Percentiles rank a stretch among this genome's conserved stretches.
phyloP scores from a whole-genome alignment of 176 grass and related monocot species.

The Bromus sterilis region DNA sequence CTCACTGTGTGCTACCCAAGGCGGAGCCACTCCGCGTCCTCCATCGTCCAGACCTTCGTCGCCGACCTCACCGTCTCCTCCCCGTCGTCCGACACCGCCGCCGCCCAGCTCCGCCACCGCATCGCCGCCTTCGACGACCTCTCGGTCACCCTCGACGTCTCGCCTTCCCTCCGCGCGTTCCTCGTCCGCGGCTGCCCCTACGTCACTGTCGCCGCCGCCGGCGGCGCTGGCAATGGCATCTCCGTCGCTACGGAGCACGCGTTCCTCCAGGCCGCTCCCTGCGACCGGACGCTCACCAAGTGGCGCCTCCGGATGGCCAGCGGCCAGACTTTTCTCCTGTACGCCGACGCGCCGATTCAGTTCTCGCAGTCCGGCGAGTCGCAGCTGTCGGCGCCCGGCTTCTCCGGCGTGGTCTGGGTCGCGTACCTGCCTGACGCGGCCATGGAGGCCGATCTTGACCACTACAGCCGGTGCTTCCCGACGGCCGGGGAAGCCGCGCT shows the following conservation, averaged over 20 bases:
- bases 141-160: conserved; percentile 78
- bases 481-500: conserved; percentile 53
- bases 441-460: conserved; percentile 59
- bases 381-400: conserved; percentile 32
- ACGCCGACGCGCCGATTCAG: conserved; percentile 54
- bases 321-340: conserved; percentile 71
- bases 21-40: conserved; percentile 42
- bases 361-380: conserved; percentile 32
- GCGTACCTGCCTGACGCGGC: conserved; percentile 49
- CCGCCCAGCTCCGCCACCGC: conserved; percentile 17
- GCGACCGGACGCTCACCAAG: conserved; percentile 49
- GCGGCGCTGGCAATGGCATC: conserved; percentile 10
- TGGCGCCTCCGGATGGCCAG: conserved; percentile 63
- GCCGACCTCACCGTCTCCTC: conserved; percentile 63
- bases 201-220: conserved; percentile 42
- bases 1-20: conserved; percentile 65
- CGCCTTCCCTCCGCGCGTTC: conserved; percentile 50
- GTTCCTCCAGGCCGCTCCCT: conserved; percentile 40
- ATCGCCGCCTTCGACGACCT: conserved; percentile 74
- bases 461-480: conserved; percentile 68
- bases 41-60: conserved; percentile 66
- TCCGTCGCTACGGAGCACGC: conserved; percentile 60
- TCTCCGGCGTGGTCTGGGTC: conserved; percentile 50
- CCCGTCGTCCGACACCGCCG: conserved; percentile 14
- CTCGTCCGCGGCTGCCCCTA: conserved; percentile 78